Conservation (phyloP, 805 yeast species). For the Zygoascus bituminiphila region DNA sequence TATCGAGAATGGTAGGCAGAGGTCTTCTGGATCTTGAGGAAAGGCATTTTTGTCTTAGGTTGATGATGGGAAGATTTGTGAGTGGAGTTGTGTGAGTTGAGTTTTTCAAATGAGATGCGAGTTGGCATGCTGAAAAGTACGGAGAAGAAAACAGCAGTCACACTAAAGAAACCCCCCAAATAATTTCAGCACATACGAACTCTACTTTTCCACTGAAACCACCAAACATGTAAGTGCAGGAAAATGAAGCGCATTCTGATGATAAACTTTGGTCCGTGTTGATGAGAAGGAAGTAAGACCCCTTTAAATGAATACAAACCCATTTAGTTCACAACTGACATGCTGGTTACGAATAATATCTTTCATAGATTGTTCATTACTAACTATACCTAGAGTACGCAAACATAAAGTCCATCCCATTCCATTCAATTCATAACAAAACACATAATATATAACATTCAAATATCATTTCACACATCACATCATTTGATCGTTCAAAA, state of each 20-base stretch:
- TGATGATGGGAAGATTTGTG: slow-evolving; percentile 2
- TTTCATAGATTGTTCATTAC: neutral
- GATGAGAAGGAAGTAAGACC: slow-evolving; percentile 33
- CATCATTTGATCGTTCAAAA: neutral
- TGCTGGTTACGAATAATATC: slow-evolving; percentile 7
- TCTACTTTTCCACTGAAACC: too few relatives aligned
- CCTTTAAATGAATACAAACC: slow-evolving; percentile 30
- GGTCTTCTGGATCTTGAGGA: slow-evolving; percentile 63
- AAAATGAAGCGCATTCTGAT: too few relatives aligned
- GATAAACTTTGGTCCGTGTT: slow-evolving; percentile 32
- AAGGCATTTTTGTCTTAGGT: slow-evolving; percentile 50
- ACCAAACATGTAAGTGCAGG: too few relatives aligned
- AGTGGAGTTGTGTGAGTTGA: neutral
- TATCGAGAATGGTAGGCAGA: slow-evolving; percentile 97
- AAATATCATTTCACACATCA: neutral
- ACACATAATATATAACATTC: too few relatives aligned
- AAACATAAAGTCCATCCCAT: too few relatives aligned
- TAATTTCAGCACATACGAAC: too few relatives aligned
- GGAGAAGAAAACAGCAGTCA: neutral
- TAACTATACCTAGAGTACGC: too few relatives aligned
- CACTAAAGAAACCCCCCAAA: too few relatives aligned
- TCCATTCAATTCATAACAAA: too few relatives aligned
- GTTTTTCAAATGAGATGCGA: neutral
- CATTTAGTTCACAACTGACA: slow-evolving; percentile 18
- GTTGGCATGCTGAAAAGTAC: slow-evolving; percentile 1